phyloP scores from a whole-genome alignment of 1,139 yeast genomes.

The Zygosaccharomyces sapae region DNA sequence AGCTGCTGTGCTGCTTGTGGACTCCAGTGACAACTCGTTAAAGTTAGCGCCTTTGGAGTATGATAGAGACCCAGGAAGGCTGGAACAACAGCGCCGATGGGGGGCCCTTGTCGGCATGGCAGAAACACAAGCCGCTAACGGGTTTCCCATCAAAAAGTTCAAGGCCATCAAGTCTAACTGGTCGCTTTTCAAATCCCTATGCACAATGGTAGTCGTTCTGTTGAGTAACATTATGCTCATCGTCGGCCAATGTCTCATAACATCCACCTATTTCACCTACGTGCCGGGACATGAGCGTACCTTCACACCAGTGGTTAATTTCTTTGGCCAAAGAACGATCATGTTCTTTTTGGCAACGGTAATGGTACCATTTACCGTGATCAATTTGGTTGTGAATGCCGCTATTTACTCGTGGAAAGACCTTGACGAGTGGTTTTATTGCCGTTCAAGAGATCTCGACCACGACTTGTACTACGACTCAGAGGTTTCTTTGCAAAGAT shows the following conservation, averaged over 20 bases:
- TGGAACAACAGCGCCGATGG: conserved; percentile 3
- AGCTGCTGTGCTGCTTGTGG: conserved; percentile 18
- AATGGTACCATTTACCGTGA: conserved; percentile 26
- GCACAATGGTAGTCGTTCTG: conserved; percentile 18
- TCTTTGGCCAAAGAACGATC: conserved; percentile 31
- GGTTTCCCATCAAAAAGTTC: conserved; percentile 2
- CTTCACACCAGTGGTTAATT: conserved; percentile 31
- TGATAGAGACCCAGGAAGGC: conserved; percentile 8
- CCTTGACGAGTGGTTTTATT: conserved; percentile 14
- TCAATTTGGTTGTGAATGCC: conserved; percentile 24
- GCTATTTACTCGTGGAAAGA: conserved; percentile 28
- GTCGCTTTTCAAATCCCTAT: background rate
- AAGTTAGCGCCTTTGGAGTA: conserved; percentile 16
- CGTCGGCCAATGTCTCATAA: conserved; percentile 31
- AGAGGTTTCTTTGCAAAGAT: conserved; percentile 12
- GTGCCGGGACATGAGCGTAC: conserved; percentile 31
- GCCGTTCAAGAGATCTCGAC: conserved; percentile 5
- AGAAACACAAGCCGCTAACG: conserved; percentile 1
- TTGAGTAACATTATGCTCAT: conserved; percentile 23
- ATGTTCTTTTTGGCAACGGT: conserved; percentile 22
- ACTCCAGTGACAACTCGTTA: conserved; percentile 23
- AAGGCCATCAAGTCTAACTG: background rate
- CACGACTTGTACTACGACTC: conserved; percentile 12
- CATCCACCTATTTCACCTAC: conserved; percentile 36
- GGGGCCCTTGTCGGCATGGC: conserved; percentile 2